A percentile compares a stretch with the other conserved stretches of the same genome.
Evolutionary conservation across 1,139 yeast genomes (phyloP).

Genomic region (Meyerozyma carpophila): DNA sequence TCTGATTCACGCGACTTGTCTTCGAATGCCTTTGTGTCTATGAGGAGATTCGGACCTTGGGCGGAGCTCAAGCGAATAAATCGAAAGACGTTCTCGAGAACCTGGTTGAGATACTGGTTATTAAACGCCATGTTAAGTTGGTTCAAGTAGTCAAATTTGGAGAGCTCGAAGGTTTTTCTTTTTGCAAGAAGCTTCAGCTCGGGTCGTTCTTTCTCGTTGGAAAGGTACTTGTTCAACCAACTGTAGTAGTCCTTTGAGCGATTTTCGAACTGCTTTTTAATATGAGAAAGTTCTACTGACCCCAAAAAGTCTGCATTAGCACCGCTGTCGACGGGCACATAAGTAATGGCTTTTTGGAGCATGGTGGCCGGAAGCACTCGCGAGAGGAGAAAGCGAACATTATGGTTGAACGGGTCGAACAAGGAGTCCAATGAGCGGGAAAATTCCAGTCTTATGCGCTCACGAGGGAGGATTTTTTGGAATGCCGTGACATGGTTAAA

Average conservation of each 20-base stretch:
- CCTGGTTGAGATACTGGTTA: constrained; percentile 38
- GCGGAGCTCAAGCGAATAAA: constrained; percentile 22
- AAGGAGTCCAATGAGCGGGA: constrained; percentile 9
- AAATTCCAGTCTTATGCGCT: constrained; percentile 9
- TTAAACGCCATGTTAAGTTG: constrained; percentile 58
- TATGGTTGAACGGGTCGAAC: constrained; percentile 31
- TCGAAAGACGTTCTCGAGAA: constrained; percentile 36
- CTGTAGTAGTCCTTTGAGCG: constrained; percentile 70
- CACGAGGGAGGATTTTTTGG: constrained; percentile 10
- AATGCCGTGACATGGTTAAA: constrained; percentile 15
- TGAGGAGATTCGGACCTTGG: constrained; percentile 8
- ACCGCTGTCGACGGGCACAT: constrained; percentile 12
- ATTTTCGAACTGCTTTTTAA: constrained; percentile 58
- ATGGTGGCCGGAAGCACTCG: constrained; percentile 17
- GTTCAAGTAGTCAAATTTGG: constrained; percentile 67
- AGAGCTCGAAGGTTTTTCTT: constrained; percentile 58
- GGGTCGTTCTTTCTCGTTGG: constrained; percentile 58
- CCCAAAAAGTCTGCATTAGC: background rate
- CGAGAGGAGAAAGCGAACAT: constrained; percentile 23
- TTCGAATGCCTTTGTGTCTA: constrained; percentile 19
- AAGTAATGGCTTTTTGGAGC: background rate
- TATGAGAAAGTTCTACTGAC: background rate
- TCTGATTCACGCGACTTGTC: constrained; percentile 16
- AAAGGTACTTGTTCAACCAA: constrained; percentile 65
- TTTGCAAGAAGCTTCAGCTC: constrained; percentile 59